Base-by-base conservation (phyloP, 768 basidiomycete genomes). In the Galerina marginata region DNA sequence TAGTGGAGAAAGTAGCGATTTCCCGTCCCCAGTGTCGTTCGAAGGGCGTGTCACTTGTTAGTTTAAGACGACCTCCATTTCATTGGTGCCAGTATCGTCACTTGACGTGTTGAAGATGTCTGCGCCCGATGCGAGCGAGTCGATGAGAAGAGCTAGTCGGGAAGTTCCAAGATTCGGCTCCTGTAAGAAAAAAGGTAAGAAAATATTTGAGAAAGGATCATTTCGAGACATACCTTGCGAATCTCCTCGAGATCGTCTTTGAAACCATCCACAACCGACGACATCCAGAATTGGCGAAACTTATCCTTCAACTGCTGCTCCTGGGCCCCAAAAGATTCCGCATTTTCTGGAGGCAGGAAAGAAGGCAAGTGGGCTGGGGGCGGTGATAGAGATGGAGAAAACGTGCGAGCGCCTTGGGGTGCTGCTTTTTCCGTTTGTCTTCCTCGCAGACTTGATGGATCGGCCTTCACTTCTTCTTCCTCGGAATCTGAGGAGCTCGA, bases 251-350 rank as follows among this genome's bases (percentile, higher is more conserved):
- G 77, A 71, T 95, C 93, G 47, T 90, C 88, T 62, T 84, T 85
- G 74, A 95, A 95, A 10, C 86, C 92, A 70, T 93, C 91, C 2
- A 87, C 90, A 6, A 94, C 82, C 0, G 89, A 86, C 2, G 85
- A 76, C 92, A 95, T 93, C 93, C 93, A 95, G 68, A 95, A 94
- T 71, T 88, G 88, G 56, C 88, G 78, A 71, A 95, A 95, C 45
- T 80, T 84, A 37, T 85, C 85, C 67, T 86, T 88, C 69, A 93
- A 71, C 7, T 71, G 69, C 45, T 81, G 75, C 60, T 93, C 89
- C 33, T 77, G 72, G 47, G 79, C 72, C 12, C 70, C 65, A 6
- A 73, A 68, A 36, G 77, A 73, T 23, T 69, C 72, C 3, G 68
- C 52, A 0, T 66, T 67, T 15, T 64, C 63, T 15, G 73, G 62